Evolutionary conservation across 2,329 filamentous ascomycete species (phyloP), one percentile per base, ranked within the genome.

Genomic region (Plenodomus lindquistii): DNA sequence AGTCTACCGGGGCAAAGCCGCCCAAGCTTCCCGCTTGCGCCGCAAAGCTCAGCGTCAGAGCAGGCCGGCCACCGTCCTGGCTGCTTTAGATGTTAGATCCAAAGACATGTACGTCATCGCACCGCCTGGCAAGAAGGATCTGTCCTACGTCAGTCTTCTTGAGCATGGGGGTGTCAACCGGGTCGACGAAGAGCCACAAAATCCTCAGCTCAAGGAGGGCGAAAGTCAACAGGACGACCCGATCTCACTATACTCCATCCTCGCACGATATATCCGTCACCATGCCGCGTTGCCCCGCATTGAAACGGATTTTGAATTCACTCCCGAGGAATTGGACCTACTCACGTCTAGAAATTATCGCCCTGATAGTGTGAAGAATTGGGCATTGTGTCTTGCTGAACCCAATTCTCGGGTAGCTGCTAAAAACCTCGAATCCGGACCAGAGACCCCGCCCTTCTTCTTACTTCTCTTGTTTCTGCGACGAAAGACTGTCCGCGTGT

Each of bases 391-490:
- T 41, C 49, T 72, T 16, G 4, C 62, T 15, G 48, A 56, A 16
- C 40, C 20, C 6, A 48, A 50, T 7, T 66, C 65, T 13, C 41
- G 48, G n/a, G 17, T 35, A 8, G 65, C 63, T 10, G 55, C 57
- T 22, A 44, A 37, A 4, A 45, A 62, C 3, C 67, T 71, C 17
- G 46, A 46, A 20, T 38, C 48, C 10, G 45, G 44, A 7, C 8
- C 39, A 4, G 37, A 52, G 11, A 43, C 19, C 3, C 62, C 65
- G 10, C 66, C 69, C n/a, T 41, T 67, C 2, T 72, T 70, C 47
- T 24, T 72, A 10, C 48, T 71, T 8, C 48, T 63, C 9, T 44
- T 71, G 11, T 70, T 63, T 36, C 54, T 72, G 36, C 67, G 63
- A 8, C 65, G 69, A n/a, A 57, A 57, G 21, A 55, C 56, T 24